Evolutionary conservation across 805 yeast genomes (phyloP), one percentile per base, ranked within the genome.

Genomic region (Saccharomycopsis sp.): DNA sequence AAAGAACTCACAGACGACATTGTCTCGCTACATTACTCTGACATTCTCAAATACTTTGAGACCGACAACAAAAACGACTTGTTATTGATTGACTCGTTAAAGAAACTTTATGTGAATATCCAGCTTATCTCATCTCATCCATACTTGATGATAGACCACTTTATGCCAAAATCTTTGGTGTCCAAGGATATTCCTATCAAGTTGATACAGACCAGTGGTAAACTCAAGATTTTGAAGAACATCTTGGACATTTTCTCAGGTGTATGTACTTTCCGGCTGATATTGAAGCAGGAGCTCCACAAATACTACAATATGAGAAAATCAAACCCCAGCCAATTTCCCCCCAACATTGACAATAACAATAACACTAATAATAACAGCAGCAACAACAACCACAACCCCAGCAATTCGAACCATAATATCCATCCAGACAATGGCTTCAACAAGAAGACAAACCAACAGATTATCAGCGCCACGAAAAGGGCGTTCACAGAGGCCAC

Each of bases 1-100:
- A 80, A 78, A 53, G 92, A 87, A 53, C 67, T 89, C 39, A 84
- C 88, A 8, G 95, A 89, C 58, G 95, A 87, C 56, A 87, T 92
- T 22, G 83, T 89, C 9, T 83, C 95, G 1, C 65, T 87, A 30
- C 97, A 89, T 60, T 89, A 88, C 56, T 76, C 89, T 25, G 97
- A 88, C 55, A 86, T 89, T 43, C 65, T 89, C 51, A 79, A 86
- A 59, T 88, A 80, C 57, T 87, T 84, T 54, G 94, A 86, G 56
- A 61, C 68, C 1, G 60, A 63, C 25, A 62, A 64, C 41, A 65
- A 59, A 31, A 59, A 63, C 35, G 76, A 73, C 37, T 69, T 69
- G 35, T 73, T 83, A 21, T 72, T 82, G 27, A 65, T 77, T n/a
- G 84, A 84, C 53, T 78, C 94, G 0, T 67, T 89, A 57, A 72